Base-by-base conservation (phyloP, 257 asterid species). In the Solanum medicagineum region DNA sequence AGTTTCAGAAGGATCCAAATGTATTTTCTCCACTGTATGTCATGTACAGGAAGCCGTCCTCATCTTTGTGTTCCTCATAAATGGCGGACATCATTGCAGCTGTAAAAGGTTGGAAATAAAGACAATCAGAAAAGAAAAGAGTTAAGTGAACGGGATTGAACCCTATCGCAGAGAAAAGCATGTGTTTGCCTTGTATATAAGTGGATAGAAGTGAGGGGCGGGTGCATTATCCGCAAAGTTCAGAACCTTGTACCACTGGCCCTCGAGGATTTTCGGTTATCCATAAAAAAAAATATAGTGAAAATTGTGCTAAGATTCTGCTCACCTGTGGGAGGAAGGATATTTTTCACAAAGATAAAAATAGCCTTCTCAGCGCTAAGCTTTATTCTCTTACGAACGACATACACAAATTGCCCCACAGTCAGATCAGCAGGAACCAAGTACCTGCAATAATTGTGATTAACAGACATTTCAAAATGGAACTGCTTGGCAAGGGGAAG, bases 1-100 rank as follows among this genome's bases (percentile, higher is more conserved):
- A 55, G 32, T 42, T 44, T 81, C 45, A 81, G 74, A 81, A 59
- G 45, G 60, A 49, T 69, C 85, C 85, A 11, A 83, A 83, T 22
- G 85, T 83, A 42, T 83, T 83, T 63, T 83, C 85, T 62, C 85
- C 80, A 83, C 85, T 83, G 79, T 83, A 83, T 2, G 85, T 83
- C 80, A 83, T 83, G 80, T 63, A 83, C 22, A 83, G 85, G 69
- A 83, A 83, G 54, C 85, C 80, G 29, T 83, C 85, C n/a, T 83
- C 85, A 47, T 83, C 85, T 69, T 83, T 83, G 85, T 83, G 73
- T 10, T 83, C 80, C 65, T 83, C 85, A 47, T 83, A 83, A 83
- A 83, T 83, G 40, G 85, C 63, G 2, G 85, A 83, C 85, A 83
- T 83, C 85, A 83, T 60, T 45, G 85, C 85, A 66, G 85, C 85